Evolutionary conservation across 306 rosid species (phyloP), one percentile per base, ranked within the genome.

Genomic region (Dryas alaskensis): DNA sequence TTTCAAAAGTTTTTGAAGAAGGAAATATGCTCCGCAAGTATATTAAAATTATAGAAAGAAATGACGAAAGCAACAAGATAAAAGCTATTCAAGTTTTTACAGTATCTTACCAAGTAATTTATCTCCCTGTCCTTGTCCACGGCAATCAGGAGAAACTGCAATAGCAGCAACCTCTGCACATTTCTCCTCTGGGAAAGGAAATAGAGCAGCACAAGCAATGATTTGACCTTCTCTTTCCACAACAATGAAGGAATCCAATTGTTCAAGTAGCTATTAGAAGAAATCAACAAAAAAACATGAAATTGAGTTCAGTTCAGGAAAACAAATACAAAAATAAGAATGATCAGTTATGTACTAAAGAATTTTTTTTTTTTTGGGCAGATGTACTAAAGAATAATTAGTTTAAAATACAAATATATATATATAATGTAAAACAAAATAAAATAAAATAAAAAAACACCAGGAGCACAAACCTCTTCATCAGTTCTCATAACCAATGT

Each of bases 141-240:
- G 98, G 72, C 98, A 92, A 70, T 95, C 96, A 4, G 97, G 86
- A 75, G 97, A 88, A 78, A 95, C 99, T 55, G 96, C 99, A 78
- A 95, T 86, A 31, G 96, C 90, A 78, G 98, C 99, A 78, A 95
- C 83, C 86, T 95, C 99, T 61, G 93, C 99, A 75, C 96, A 92
- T 81, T 76, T 92, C 72, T 92, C 97, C 81, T 86, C 90, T 50
- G 48, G 79, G 88, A 77, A 92, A 72, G 96, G 98, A 68, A 88
- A 81, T 67, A 95, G 97, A 42, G 90, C 96, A 78, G 89, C 98
- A 70, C 97, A 95, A 5, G 98, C 99, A 82, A 92, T 90, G 78
- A 95, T 87, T 65, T 95, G 97, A 67, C 99, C 99, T 83, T 95
- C 99, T 86, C 99, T 86, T 83, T 92, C 98, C 79, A 95, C 86